Evolutionary conservation across 2,329 filamentous ascomycete genomes (phyloP).

Genomic region (Pseudopyricularia cyperi): DNA sequence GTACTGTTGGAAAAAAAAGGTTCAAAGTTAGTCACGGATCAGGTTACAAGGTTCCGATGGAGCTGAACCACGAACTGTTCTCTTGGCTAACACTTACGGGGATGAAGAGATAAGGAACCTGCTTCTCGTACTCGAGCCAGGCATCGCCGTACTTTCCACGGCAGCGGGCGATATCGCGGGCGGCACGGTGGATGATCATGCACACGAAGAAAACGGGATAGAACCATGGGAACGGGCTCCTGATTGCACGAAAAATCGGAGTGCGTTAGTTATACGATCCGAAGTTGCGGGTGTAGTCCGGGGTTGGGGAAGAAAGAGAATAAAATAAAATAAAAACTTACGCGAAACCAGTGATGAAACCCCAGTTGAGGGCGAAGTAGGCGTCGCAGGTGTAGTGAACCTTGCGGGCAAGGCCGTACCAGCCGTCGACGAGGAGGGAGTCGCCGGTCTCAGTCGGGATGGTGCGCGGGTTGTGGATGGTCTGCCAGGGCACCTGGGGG

Average conservation of each 20-base stretch:
- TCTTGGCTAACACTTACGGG: constrained; percentile 28
- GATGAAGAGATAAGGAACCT: constrained; percentile 18
- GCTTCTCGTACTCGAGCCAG: constrained; percentile 13
- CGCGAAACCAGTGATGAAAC: constrained; percentile 63
- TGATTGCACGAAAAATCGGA: neutral
- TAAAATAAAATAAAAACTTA: constrained; percentile 12
- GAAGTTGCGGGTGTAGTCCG: no score
- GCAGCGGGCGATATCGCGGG: constrained; percentile 66
- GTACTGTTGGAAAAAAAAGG: neutral
- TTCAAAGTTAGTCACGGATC: neutral
- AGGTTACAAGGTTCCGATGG: neutral
- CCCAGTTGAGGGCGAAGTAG: constrained; percentile 68
- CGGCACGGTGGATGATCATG: constrained; percentile 73
- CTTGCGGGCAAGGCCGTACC: constrained; percentile 64
- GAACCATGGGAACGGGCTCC: constrained; percentile 79
- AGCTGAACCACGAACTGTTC: no score
- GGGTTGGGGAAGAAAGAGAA: constrained; percentile 6
- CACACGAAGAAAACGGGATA: constrained; percentile 70
- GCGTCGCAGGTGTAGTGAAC: constrained; percentile 72
- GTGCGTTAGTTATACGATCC: no score
- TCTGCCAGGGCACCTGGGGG: constrained; percentile 69
- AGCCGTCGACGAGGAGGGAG: constrained; percentile 61
- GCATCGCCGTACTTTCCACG: constrained; percentile 54
- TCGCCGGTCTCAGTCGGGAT: constrained; percentile 59
- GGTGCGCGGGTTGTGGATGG: constrained; percentile 56